Base-by-base conservation (phyloP, 768 basidiomycete genomes). In the Albatrellus ellisii region DNA sequence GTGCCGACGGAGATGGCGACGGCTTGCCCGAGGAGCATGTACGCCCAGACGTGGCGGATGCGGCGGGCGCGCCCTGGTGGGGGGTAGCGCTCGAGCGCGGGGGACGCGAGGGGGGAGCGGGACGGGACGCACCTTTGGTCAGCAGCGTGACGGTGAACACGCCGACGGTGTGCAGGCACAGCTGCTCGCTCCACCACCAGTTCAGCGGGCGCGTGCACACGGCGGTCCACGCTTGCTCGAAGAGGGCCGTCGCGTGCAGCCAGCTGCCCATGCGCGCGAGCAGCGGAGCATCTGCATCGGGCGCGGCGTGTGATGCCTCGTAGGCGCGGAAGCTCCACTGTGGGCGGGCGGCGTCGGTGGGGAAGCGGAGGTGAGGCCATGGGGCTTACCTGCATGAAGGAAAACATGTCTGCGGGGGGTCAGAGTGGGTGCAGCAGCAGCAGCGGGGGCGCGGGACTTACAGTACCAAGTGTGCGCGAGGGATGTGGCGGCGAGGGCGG, bases 131-230 rank as follows among this genome's bases (percentile, higher is more conserved):
- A 75, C 80, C 74, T 62, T 79, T 64, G 4, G 58, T 57, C 11
- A 59, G 58, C 1, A 79, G 51, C 44, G 77, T 68, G 1, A 71
- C 54, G 0, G 74, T 73, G 69, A 73, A 74, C 12, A 66, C 60
- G 1, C 75, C 73, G 5, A 65, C 69, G 4, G 77, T 77, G 59
- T 67, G 78, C 17, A 74, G 50, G 52, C 75, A 78, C 11, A 79
- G 56, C 52, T 78, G 74, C 54, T 77, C 70, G 47, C 72, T 73
- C 75, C 77, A 79, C 79, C 77, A 81, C 77, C 77, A 81, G 36
- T 70, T 72, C 33, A 66, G 44, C 0, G 63, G 57, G 24, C 66
- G 64, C 17, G 26, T 56, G 17, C 42, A 43, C 11, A 72, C 68
- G 39, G 54, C 50, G 2, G 46, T 40, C 68, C 68, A 69, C 2